A percentile compares a stretch with the other conserved stretches of the same genome.
Conservation (phyloP, 106 monocot species). For the Dioscorea dumetorum region DNA sequence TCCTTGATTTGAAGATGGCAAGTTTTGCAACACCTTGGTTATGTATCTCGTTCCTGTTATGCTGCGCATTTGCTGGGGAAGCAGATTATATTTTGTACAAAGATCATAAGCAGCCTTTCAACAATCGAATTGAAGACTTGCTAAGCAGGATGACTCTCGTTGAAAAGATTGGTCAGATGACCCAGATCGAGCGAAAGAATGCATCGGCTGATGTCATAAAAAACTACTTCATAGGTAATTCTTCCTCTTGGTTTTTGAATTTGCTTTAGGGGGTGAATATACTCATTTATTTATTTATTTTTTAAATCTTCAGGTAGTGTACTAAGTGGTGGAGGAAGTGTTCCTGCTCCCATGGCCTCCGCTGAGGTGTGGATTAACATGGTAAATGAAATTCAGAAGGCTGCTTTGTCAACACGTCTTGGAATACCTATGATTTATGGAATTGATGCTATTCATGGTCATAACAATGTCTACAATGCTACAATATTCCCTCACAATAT, state of each 20-base stretch:
- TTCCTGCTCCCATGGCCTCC: slow-evolving; percentile 22
- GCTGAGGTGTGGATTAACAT: slow-evolving; percentile 34
- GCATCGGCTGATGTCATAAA: slow-evolving; percentile 19
- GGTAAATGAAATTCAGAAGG: slow-evolving; percentile 36
- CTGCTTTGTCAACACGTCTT: slow-evolving; percentile 26
- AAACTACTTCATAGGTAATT: slow-evolving; percentile 21
- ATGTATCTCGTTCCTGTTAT: background rate
- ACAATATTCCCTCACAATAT: slow-evolving; percentile 53
- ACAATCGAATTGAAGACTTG: slow-evolving; percentile 12
- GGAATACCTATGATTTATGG: slow-evolving; percentile 51
- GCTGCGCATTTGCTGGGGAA: background rate
- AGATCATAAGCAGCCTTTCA: slow-evolving; percentile 14
- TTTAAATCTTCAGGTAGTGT: slow-evolving; percentile 37
- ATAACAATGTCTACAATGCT: slow-evolving; percentile 39
- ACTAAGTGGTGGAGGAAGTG: slow-evolving; percentile 44
- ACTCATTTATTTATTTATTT: no score
- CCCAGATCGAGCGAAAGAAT: slow-evolving; percentile 17
- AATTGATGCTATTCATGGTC: slow-evolving; percentile 46
- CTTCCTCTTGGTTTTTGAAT: no score
- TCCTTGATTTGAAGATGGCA: background rate
- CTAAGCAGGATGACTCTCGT: slow-evolving; percentile 18
- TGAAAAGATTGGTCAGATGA: slow-evolving; percentile 30
- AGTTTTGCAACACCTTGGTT: background rate
- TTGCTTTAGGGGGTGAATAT: background rate
- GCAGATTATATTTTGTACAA: slow-evolving; percentile 11